phyloP scores from a whole-genome alignment of 176 grass and related monocot species.

The Melocanna baccifera region DNA sequence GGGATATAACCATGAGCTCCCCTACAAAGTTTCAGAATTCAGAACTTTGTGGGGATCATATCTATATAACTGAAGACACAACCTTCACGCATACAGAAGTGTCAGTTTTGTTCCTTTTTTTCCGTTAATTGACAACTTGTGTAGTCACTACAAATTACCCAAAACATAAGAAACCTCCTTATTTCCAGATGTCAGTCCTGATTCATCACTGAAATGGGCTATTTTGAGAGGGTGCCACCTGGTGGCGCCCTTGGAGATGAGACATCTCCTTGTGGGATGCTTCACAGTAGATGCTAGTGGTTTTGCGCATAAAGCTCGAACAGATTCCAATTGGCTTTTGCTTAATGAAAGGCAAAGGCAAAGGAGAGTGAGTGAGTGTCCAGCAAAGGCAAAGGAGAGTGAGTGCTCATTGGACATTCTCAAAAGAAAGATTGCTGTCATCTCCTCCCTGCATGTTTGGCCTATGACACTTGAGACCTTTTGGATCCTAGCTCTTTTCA shows the following conservation, averaged over 20 bases:
- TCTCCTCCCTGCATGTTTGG: constrained; percentile 40
- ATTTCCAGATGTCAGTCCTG: constrained; percentile 28
- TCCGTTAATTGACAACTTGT: background rate
- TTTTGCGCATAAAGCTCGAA: constrained; percentile 70
- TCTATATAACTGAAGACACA: background rate
- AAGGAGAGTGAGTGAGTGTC: constrained; percentile 6
- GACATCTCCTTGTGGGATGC: constrained; percentile 79
- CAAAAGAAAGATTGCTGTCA: constrained; percentile 42
- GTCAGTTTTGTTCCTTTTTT: background rate
- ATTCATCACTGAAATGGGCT: constrained; percentile 43
- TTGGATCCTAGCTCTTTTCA: constrained; percentile 41
- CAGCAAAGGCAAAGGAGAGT: constrained; percentile 21
- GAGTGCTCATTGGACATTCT: constrained; percentile 42
- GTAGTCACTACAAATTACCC: background rate
- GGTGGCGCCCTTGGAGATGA: constrained; percentile 36
- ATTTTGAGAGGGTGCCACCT: constrained; percentile 41
- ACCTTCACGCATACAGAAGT: background rate
- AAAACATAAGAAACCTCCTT: background rate
- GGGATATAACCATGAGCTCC: background rate
- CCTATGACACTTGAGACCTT: constrained; percentile 42
- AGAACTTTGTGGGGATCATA: background rate
- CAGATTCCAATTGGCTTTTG: constrained; percentile 65
- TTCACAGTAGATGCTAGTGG: constrained; percentile 71
- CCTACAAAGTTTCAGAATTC: background rate
- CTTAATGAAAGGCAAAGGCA: constrained; percentile 44